These are phyloP conservation scores for Dryadomyces quercivorus DNA, from an alignment of 2,329 filamentous ascomycete species.

Conservation along the genomic window DNA sequence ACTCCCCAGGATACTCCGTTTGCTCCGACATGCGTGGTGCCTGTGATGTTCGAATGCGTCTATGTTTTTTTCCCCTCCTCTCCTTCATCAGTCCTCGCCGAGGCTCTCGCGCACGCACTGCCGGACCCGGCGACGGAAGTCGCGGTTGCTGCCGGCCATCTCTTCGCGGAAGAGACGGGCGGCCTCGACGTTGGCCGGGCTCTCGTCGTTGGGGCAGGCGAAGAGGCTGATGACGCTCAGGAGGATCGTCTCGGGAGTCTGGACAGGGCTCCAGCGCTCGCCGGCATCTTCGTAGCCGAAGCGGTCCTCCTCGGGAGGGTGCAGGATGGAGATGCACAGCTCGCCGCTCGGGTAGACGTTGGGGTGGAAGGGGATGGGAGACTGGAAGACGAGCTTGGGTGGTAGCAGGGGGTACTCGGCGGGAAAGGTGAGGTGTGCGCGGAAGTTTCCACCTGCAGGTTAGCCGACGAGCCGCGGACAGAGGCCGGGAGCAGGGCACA, in stretches of 20 bases:
- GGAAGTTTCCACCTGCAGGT: conserved; percentile 73
- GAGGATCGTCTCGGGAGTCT: conserved; percentile 89
- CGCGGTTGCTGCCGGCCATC: conserved; percentile 42
- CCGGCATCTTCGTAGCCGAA: conserved; percentile 84
- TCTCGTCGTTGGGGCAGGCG: conserved; percentile 87
- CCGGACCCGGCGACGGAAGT: conserved; percentile 69
- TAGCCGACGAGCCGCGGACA: not conserved
- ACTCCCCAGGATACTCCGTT: not conserved
- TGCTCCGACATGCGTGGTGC: not conserved
- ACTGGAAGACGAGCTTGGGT: conserved; percentile 77
- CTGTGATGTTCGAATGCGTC: not conserved
- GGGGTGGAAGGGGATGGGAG: conserved; percentile 78
- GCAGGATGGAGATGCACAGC: conserved; percentile 94
- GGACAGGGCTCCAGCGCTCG: conserved; percentile 91
- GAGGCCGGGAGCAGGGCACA: conserved; percentile 30
- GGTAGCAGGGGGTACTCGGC: conserved; percentile 76
- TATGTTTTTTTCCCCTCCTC: not conserved
- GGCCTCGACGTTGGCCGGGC: conserved; percentile 88
- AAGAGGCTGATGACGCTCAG: conserved; percentile 88
- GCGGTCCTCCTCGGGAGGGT: conserved; percentile 87
- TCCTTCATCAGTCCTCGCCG: conserved; percentile 48
- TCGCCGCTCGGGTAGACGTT: conserved; percentile 83
- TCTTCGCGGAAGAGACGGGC: conserved; percentile 81
- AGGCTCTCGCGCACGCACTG: conserved; percentile 71
- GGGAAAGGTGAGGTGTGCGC: conserved; percentile 73